phyloP scores from a whole-genome alignment of 352 stramenopile species.

The Globisporangium mamillatum region DNA sequence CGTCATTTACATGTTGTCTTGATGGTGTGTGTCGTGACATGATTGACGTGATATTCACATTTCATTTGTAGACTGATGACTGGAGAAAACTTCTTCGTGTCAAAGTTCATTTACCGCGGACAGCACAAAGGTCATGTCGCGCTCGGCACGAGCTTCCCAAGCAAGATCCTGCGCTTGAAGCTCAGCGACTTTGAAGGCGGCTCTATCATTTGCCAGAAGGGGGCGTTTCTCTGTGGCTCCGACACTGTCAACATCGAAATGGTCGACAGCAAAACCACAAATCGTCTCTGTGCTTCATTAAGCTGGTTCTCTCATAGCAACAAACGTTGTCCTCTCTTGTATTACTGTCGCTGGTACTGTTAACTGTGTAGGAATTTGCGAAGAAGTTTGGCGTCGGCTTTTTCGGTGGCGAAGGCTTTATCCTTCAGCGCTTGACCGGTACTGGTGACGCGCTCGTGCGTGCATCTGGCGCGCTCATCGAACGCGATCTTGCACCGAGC shows the following conservation, averaged over 20 bases:
- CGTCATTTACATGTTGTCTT: neutral
- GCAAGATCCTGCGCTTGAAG: conserved; percentile 89
- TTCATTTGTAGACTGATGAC: conserved; percentile 53
- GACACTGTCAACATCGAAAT: conserved; percentile 92
- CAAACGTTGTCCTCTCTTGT: neutral
- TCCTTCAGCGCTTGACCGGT: conserved; percentile 90
- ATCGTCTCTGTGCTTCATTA: neutral
- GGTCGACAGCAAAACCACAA: conserved; percentile 24
- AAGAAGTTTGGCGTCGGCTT: conserved; percentile 90
- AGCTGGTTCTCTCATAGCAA: neutral
- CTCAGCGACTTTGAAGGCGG: conserved; percentile 85
- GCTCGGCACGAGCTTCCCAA: conserved; percentile 87
- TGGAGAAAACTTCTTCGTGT: conserved; percentile 80
- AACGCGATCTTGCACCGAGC: conserved; percentile 79
- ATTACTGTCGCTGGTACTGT: neutral
- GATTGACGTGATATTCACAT: neutral
- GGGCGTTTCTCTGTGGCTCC: conserved; percentile 89
- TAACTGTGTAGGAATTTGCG: conserved; percentile 77
- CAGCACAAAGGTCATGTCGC: conserved; percentile 74
- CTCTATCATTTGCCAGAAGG: conserved; percentile 91
- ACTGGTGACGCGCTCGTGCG: conserved; percentile 90
- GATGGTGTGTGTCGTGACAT: neutral
- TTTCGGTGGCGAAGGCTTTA: conserved; percentile 95
- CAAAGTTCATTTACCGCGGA: conserved; percentile 66
- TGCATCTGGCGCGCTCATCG: conserved; percentile 87